Percentiles rank a stretch among this genome's conserved stretches.
Evolutionary conservation across 2,329 filamentous ascomycete genomes (phyloP).

Genomic region (Ophiognomonia clavigignenti-juglandacearum): DNA sequence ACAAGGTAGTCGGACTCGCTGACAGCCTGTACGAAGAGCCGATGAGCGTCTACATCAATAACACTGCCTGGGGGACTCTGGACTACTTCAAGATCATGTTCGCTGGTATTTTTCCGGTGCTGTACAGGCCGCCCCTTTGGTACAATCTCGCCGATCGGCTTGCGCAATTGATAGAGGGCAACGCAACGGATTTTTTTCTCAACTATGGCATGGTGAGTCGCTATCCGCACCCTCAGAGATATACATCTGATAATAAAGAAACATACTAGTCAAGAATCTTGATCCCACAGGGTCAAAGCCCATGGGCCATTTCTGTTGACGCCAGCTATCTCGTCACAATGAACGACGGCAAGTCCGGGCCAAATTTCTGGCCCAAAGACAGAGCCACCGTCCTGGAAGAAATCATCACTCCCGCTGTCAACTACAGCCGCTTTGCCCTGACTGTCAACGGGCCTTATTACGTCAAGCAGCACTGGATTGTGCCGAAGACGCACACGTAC

Average conservation of each 20-base stretch:
- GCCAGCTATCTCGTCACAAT: slow-evolving; percentile 23
- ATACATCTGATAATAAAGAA: no score
- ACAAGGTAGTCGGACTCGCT: slow-evolving; percentile 28
- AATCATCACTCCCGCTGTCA: slow-evolving; percentile 27
- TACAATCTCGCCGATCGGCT: slow-evolving; percentile 29
- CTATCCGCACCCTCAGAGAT: no score
- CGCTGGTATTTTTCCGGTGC: slow-evolving; percentile 31
- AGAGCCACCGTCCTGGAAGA: slow-evolving; percentile 27
- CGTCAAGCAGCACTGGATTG: slow-evolving; percentile 25
- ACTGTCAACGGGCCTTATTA: slow-evolving; percentile 23
- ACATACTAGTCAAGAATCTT: no score
- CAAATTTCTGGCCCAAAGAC: slow-evolving; percentile 29
- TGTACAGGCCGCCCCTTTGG: slow-evolving; percentile 36
- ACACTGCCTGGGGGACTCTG: slow-evolving; percentile 32
- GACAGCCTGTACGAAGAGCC: slow-evolving; percentile 32
- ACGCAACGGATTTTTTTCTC: slow-evolving; percentile 32
- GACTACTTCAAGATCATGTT: slow-evolving; percentile 31
- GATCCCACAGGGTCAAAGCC: no score
- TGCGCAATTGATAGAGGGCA: slow-evolving; percentile 31
- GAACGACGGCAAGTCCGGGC: slow-evolving; percentile 28
- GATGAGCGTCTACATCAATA: slow-evolving; percentile 37
- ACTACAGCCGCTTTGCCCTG: slow-evolving; percentile 26
- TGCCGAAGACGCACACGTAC: slow-evolving; percentile 26
- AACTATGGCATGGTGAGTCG: slow-evolving; percentile 28
- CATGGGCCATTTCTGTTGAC: slow-evolving; percentile 21